phyloP scores from a whole-genome alignment of 495 filamentous ascomycete species.

The Margaritispora aquatica region DNA sequence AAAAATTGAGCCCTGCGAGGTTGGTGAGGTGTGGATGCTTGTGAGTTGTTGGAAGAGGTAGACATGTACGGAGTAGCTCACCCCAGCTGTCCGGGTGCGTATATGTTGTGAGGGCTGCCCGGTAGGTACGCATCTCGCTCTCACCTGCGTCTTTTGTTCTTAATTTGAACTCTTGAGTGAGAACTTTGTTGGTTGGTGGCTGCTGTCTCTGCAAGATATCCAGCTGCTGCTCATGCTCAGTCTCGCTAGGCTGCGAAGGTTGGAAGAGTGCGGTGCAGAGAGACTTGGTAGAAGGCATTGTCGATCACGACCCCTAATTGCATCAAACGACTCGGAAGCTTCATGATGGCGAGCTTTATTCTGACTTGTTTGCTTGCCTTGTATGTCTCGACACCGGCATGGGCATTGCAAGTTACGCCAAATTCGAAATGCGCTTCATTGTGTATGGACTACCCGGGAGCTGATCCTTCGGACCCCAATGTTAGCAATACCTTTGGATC shows the following conservation, averaged over 20 bases:
- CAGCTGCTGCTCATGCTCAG: too few relatives aligned
- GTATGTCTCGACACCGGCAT: not conserved
- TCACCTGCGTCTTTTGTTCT: not conserved
- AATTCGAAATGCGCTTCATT: constrained; percentile 43
- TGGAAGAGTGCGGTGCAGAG: not conserved
- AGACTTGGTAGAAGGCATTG: not conserved
- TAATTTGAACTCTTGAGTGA: not conserved
- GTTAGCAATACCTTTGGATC: constrained; percentile 35
- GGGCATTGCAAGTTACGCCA: constrained; percentile 40
- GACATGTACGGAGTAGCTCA: not conserved
- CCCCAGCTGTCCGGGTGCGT: not conserved
- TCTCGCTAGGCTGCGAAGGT: not conserved
- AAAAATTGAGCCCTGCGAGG: too few relatives aligned
- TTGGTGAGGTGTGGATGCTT: not conserved
- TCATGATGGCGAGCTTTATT: not conserved
- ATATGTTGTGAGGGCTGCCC: not conserved
- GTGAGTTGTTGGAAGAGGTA: not conserved
- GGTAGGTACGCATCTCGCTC: not conserved
- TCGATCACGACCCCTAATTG: not conserved
- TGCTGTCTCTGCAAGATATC: not conserved
- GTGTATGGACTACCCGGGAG: constrained; percentile 33
- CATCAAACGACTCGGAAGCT: not conserved
- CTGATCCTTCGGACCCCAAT: constrained; percentile 37
- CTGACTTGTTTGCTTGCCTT: not conserved
- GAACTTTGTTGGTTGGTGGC: not conserved